Evolutionary conservation across 176 grass and related monocot genomes (phyloP).

Genomic region (Oryza nivara): DNA sequence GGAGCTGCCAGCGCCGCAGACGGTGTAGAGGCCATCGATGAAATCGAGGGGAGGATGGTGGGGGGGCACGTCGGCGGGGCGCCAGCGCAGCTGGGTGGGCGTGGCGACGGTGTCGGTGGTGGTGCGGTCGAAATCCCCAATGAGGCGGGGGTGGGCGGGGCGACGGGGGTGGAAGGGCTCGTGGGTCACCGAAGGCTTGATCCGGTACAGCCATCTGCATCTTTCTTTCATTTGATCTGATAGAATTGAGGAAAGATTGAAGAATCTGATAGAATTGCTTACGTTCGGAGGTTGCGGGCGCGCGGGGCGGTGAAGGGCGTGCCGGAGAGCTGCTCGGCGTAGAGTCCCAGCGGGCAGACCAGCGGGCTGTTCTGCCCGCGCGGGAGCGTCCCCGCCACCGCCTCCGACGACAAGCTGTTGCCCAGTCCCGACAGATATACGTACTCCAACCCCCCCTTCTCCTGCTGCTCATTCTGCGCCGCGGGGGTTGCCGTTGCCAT

Average conservation of each 20-base stretch:
- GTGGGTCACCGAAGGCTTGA: constrained; percentile 98
- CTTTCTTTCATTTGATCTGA: no score
- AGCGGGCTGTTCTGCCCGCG: constrained; percentile 84
- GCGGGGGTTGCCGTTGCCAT: neutral
- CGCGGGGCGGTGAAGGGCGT: constrained; percentile 91
- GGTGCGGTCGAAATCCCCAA: constrained; percentile 70
- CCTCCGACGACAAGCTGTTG: constrained; percentile 79
- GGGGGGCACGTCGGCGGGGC: constrained; percentile 59
- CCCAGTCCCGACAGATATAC: constrained; percentile 63
- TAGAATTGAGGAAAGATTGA: no score
- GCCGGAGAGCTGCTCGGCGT: constrained; percentile 99
- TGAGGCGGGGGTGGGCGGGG: constrained; percentile 58
- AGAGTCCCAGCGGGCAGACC: constrained; percentile 78
- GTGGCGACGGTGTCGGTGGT: constrained; percentile 69
- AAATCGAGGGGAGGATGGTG: constrained; percentile 48
- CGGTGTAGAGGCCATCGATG: constrained; percentile 79
- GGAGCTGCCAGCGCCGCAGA: constrained; percentile 87
- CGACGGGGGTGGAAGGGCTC: constrained; percentile 76
- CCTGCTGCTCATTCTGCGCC: neutral
- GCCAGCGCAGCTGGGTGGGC: constrained; percentile 90
- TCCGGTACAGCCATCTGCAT: constrained; percentile 87
- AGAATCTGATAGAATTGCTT: no score
- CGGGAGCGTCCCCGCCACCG: constrained; percentile 49
- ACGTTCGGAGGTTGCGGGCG: constrained; percentile 78
- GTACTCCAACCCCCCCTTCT: constrained; percentile 38